A percentile compares a stretch with the other conserved stretches of the same genome.
These are phyloP conservation scores for Wickerhamomyces queroliae DNA, from an alignment of 805 yeast species.

Conservation along the genomic window DNA sequence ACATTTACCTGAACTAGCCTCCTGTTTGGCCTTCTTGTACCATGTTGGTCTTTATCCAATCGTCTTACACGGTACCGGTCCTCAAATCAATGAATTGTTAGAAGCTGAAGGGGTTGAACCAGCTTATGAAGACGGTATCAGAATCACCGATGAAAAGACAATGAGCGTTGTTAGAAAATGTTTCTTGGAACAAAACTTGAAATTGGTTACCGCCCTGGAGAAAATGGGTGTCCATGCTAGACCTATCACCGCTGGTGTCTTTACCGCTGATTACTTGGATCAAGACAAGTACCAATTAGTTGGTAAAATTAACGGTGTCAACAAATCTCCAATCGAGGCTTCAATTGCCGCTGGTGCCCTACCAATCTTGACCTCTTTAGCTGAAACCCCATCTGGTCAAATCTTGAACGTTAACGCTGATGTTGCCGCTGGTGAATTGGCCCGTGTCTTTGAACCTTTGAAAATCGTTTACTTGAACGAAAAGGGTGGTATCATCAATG, in stretches of 20 bases:
- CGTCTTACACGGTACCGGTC: slow-evolving; percentile 97
- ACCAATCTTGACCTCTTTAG: slow-evolving; percentile 93
- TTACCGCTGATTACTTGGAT: slow-evolving; percentile 87
- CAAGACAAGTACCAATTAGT: slow-evolving; percentile 88
- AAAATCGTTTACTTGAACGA: slow-evolving; percentile 95
- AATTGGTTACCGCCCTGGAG: slow-evolving; percentile 92
- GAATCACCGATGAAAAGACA: slow-evolving; percentile 90
- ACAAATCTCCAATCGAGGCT: slow-evolving; percentile 87
- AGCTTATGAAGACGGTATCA: slow-evolving; percentile 90
- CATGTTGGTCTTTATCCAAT: slow-evolving; percentile 97
- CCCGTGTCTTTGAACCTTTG: slow-evolving; percentile 93
- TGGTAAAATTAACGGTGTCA: slow-evolving; percentile 82
- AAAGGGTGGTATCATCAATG: slow-evolving; percentile 95
- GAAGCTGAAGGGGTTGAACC: slow-evolving; percentile 96
- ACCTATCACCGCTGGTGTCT: slow-evolving; percentile 97
- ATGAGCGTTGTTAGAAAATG: slow-evolving; percentile 96
- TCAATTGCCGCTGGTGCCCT: slow-evolving; percentile 94
- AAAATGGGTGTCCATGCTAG: slow-evolving; percentile 96
- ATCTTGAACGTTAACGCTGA: slow-evolving; percentile 97
- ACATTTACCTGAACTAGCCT: slow-evolving; percentile 87
- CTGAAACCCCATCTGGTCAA: slow-evolving; percentile 96
- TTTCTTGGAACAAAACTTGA: slow-evolving; percentile 91
- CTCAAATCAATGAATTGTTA: slow-evolving; percentile 91
- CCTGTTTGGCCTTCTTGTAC: slow-evolving; percentile 91
- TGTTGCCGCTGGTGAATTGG: slow-evolving; percentile 97